Evolutionary conservation across 805 yeast species (phyloP), one percentile per base, ranked within the genome.

Genomic region (Candida yuanshanica): DNA sequence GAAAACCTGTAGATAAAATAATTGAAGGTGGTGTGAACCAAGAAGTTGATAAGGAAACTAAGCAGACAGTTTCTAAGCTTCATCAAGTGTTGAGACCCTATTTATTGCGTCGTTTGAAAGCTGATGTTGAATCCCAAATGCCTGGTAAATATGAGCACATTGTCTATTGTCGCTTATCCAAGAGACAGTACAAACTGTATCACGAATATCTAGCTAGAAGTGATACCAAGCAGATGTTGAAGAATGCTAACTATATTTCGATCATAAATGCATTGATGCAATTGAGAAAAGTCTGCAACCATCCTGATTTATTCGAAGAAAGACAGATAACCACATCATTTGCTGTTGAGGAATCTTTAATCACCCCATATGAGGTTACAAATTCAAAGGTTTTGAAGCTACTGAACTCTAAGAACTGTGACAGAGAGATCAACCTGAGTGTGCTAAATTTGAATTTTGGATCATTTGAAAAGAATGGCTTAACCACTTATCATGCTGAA

Each of bases 151-250:
- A 89, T 60, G 99, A 93, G 60, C 99, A 93, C 60, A 81, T 93
- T 44, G 81, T 93, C 6, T 87, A 85, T 58, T 95, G 99, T 66
- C 76, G 95, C 21, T 66, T 93, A 35, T 89, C 97, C 2, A 89
- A 93, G 53, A 75, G 99, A 49, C 99, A 93, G 59, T 67, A 98
- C 45, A 85, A 77, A 54, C 64, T 93, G 41, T 93, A 93, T 55
- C 99, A 93, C 60, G 99, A 93, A 62, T 93, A 93, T 57, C 87
- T 93, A 95, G 84, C 96, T 2, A 72, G 99, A 48, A 95, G 99
- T 7, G 91, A 91, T 55, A 93, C 99, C 0, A 83, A 78, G 53
- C 97, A 87, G 48, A 93, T 98, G 4, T 70, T 93, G 46, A 91
- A 91, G 1, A 85, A 95, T 23, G 98, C 99, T 5, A 93, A 93